phyloP scores from a whole-genome alignment of 495 filamentous ascomycete genomes.

The Chlorociboria aeruginascens region DNA sequence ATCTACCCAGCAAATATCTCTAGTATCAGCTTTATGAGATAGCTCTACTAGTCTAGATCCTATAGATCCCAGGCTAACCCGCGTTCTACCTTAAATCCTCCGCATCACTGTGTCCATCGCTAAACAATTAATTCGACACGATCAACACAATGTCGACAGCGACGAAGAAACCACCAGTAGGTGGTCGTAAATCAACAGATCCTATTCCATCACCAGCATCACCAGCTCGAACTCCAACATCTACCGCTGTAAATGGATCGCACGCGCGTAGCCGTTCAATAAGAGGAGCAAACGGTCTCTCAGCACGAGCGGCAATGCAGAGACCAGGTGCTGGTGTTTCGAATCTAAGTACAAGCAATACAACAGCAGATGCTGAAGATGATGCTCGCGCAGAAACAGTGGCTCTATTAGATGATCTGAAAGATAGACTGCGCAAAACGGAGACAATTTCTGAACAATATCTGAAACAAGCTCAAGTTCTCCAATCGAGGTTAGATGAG shows the following conservation, averaged over 20 bases:
- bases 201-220: constrained; percentile 16
- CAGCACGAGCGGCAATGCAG: constrained; percentile 54
- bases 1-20: too few species aligned
- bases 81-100: neutral
- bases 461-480: constrained; percentile 68
- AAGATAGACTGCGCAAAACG: constrained; percentile 65
- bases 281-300: constrained; percentile 47
- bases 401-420: constrained; percentile 73
- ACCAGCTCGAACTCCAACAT: neutral
- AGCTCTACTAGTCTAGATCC: too few species aligned
- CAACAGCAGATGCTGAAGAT: constrained; percentile 42
- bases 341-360: constrained; percentile 46
- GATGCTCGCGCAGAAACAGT: constrained; percentile 52
- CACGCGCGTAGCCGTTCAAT: constrained; percentile 38
- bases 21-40: too few species aligned
- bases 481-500: constrained; percentile 82
- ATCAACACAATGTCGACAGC: constrained; percentile 15
- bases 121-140: constrained; percentile 1
- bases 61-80: neutral
- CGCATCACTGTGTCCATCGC: neutral
- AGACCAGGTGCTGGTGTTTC: constrained; percentile 42
- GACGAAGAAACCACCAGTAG: constrained; percentile 15
- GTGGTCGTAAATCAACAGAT: constrained; percentile 15
- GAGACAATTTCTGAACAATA: constrained; percentile 70
- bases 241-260: constrained; percentile 16